Evolutionary conservation across 202 grass and related monocot genomes (phyloP).

Genomic region (Schoenoplectus tabernaemontani): DNA sequence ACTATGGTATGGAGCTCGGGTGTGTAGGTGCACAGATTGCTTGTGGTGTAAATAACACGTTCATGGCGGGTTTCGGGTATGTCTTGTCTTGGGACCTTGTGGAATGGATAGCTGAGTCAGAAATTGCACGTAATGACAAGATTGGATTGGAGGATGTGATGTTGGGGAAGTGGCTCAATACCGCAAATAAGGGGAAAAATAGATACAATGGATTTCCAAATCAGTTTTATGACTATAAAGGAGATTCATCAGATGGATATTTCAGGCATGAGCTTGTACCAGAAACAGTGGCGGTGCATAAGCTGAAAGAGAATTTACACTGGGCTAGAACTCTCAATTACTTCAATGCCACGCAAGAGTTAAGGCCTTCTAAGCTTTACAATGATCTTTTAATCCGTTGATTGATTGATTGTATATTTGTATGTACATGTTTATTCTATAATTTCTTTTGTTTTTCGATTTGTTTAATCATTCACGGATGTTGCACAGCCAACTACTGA

Average conservation of each 20-base stretch:
- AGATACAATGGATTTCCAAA: conserved; percentile 54
- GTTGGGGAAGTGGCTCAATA: conserved; percentile 61
- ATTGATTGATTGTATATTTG: neutral
- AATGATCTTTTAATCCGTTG: conserved; percentile 13
- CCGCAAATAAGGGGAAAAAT: conserved; percentile 50
- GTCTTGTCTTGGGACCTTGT: conserved; percentile 80
- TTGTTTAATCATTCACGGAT: neutral
- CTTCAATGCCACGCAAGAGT: conserved; percentile 62
- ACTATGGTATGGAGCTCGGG: conserved; percentile 63
- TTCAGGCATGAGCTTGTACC: conserved; percentile 33
- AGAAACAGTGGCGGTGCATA: conserved; percentile 72
- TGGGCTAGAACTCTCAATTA: conserved; percentile 66
- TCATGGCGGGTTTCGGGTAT: conserved; percentile 92
- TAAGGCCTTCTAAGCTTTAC: conserved; percentile 39
- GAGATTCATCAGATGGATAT: conserved; percentile 38
- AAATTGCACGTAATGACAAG: conserved; percentile 54
- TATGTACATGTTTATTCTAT: neutral
- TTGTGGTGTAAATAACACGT: conserved; percentile 49
- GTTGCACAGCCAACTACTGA: neutral
- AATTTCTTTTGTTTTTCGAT: neutral
- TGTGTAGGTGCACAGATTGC: conserved; percentile 42
- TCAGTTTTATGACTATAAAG: conserved; percentile 48
- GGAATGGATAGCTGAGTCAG: conserved; percentile 47
- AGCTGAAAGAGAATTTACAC: conserved; percentile 59
- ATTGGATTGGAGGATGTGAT: conserved; percentile 69